A percentile compares a stretch with the other conserved stretches of the same genome.
phyloP scores from a whole-genome alignment of 2,329 filamentous ascomycete species.

The Xylaria sp. region DNA sequence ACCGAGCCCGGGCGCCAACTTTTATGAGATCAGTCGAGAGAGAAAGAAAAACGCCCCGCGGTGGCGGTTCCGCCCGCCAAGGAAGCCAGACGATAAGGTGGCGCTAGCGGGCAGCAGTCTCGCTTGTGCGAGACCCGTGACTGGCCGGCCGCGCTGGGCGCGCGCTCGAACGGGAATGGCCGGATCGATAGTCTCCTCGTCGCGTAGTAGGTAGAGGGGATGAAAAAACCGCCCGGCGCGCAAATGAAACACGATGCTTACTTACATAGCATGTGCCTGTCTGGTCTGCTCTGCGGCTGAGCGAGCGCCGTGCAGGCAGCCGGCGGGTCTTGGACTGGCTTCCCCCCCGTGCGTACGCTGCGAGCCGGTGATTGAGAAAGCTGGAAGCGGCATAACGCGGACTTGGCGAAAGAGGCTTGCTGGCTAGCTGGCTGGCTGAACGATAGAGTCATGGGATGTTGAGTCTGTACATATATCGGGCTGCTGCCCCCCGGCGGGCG shows the following conservation, averaged over 20 bases:
- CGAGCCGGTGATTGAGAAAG: not conserved
- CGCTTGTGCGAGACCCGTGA: slow-evolving; percentile 10
- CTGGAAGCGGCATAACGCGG: slow-evolving; percentile 8
- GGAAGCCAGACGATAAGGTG: slow-evolving; percentile 2
- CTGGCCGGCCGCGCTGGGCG: slow-evolving; percentile 13
- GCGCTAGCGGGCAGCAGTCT: slow-evolving; percentile 7
- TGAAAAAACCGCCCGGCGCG: slow-evolving; percentile 2
- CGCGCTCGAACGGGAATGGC: slow-evolving; percentile 13
- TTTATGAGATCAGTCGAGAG: too few species aligned
- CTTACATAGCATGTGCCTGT: too few species aligned
- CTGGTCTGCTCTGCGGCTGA: too few species aligned
- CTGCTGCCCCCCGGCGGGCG: too few species aligned
- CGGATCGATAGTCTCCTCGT: slow-evolving; percentile 16
- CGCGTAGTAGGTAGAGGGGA: too few species aligned
- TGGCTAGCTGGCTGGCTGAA: slow-evolving; percentile 6
- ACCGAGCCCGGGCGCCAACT: not conserved
- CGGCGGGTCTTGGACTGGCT: not conserved
- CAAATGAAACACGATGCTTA: slow-evolving; percentile 8
- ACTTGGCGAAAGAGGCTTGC: slow-evolving; percentile 1
- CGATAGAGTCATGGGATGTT: slow-evolving; percentile 1
- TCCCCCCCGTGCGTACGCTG: too few species aligned
- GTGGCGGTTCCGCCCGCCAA: slow-evolving; percentile 20
- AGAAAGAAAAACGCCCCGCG: slow-evolving; percentile 5
- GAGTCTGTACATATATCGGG: slow-evolving; percentile 17
- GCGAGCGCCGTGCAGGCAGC: slow-evolving; percentile 8